Percentiles rank a stretch among this genome's conserved stretches.
Conservation (phyloP, 2,329 filamentous ascomycete genomes). For the Blumeriella jaapii region DNA sequence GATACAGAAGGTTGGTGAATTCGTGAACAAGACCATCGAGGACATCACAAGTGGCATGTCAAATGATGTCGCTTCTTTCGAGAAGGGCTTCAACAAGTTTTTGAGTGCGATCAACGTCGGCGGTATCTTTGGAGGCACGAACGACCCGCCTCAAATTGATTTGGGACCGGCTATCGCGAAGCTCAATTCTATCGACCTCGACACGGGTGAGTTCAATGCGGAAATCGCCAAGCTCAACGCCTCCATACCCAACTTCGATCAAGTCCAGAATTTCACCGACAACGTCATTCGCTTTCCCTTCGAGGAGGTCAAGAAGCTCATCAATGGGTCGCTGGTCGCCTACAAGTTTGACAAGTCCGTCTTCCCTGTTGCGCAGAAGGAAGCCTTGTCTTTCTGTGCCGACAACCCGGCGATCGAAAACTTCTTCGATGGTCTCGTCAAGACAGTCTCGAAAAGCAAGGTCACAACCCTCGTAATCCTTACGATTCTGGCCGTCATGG, state of each 20-base stretch:
- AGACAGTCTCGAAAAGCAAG: conserved; percentile 60
- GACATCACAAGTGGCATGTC: conserved; percentile 35
- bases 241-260: conserved; percentile 69
- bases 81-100: conserved; percentile 43
- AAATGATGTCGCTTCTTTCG: conserved; percentile 41
- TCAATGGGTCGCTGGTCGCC: conserved; percentile 58
- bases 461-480: conserved; percentile 75
- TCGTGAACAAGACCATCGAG: conserved; percentile 44
- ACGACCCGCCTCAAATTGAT: conserved; percentile 44
- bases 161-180: conserved; percentile 52
- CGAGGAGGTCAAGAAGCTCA: conserved; percentile 59
- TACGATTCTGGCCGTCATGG: conserved; percentile 56
- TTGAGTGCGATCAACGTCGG: conserved; percentile 41
- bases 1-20: conserved; percentile 46
- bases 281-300: conserved; percentile 69
- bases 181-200: conserved; percentile 58
- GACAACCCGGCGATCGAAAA: conserved; percentile 69
- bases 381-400: conserved; percentile 77
- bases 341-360: conserved; percentile 69
- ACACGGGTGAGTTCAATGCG: conserved; percentile 53
- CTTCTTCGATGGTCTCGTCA: conserved; percentile 68
- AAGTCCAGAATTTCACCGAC: conserved; percentile 75
- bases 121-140: conserved; percentile 33
- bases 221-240: conserved; percentile 62
- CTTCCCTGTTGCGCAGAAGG: conserved; percentile 76